A percentile compares a stretch with the other conserved stretches of the same genome.
Conservation (phyloP, 148 eudicot genomes). For the Camellia lanceoleosa region DNA sequence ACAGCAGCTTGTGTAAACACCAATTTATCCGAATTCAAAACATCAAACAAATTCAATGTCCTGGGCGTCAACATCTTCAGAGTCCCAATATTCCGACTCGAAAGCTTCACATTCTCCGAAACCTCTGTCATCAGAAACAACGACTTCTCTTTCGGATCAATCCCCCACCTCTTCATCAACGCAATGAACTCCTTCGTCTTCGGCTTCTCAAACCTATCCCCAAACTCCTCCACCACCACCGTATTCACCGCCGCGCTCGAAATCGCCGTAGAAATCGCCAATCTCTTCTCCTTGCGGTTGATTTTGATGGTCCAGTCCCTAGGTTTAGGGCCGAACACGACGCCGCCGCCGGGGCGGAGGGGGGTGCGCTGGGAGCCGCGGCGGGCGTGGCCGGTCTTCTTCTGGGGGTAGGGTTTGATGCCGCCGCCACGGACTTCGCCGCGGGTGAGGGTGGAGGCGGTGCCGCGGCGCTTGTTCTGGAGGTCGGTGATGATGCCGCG, state of each 20-base stretch:
- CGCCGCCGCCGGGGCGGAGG: conserved; percentile 86
- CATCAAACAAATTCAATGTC: conserved; percentile 80
- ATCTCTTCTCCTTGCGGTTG: conserved; percentile 79
- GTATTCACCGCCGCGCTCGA: conserved; percentile 52
- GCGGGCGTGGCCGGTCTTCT: conserved; percentile 81
- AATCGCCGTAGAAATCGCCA: conserved; percentile 80
- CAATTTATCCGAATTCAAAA: conserved; percentile 76
- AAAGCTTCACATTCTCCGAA: conserved; percentile 65
- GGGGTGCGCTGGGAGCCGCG: conserved; percentile 82
- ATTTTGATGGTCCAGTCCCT: conserved; percentile 86
- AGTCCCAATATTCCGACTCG: conserved; percentile 86
- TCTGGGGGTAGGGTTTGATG: conserved; percentile 73
- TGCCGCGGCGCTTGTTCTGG: conserved; percentile 77
- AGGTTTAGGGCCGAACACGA: conserved; percentile 87
- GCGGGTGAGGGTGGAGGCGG: conserved; percentile 93
- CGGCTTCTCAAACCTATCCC: conserved; percentile 64
- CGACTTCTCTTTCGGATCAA: conserved; percentile 74
- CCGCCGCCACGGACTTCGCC: conserved; percentile 93
- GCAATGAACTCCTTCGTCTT: conserved; percentile 86
- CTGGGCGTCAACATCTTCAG: conserved; percentile 84
- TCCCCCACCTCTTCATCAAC: conserved; percentile 74
- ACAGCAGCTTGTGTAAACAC: conserved; percentile 64
- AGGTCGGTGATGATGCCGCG: conserved; percentile 80
- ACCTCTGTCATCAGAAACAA: conserved; percentile 66
- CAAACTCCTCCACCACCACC: conserved; percentile 80